A percentile compares a stretch with the other conserved stretches of the same genome.
Conservation (phyloP, 495 filamentous ascomycete genomes). For the Viridothelium virens region DNA sequence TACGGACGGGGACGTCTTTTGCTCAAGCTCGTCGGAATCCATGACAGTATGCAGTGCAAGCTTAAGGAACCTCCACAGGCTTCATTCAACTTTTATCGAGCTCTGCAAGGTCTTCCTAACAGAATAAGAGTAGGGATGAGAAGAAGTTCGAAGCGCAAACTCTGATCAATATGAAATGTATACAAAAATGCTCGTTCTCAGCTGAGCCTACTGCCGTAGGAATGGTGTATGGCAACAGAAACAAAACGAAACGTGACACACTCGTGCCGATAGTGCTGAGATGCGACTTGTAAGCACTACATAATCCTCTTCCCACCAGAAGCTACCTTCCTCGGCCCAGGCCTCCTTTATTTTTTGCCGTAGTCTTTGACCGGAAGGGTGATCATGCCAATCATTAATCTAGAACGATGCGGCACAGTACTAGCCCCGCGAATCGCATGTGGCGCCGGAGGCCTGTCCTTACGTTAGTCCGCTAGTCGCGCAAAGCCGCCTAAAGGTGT, state of each 20-base stretch:
- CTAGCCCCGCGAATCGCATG: not conserved
- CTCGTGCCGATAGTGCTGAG: not conserved
- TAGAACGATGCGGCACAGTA: not conserved
- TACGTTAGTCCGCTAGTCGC: too few relatives aligned
- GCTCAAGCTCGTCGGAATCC: not conserved
- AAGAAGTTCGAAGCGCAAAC: too few relatives aligned
- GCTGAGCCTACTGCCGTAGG: not conserved
- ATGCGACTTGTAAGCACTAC: not conserved
- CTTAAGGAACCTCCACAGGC: too few relatives aligned
- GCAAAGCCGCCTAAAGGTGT: not conserved
- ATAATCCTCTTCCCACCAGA: not conserved
- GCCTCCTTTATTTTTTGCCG: not conserved
- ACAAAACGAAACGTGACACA: not conserved
- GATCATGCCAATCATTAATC: conserved; percentile 2
- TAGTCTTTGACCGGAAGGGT: not conserved
- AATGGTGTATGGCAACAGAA: not conserved
- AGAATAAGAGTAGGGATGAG: too few relatives aligned
- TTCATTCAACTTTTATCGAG: too few relatives aligned
- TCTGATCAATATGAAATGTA: not conserved
- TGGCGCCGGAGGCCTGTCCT: not conserved
- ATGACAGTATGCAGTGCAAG: not conserved
- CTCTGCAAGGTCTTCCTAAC: too few relatives aligned
- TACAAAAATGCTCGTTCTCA: not conserved
- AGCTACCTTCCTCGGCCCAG: not conserved
- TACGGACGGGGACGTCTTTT: not conserved